Base-by-base conservation (phyloP, 495 filamentous ascomycete genomes). In the Lineolata rhizophorae region DNA sequence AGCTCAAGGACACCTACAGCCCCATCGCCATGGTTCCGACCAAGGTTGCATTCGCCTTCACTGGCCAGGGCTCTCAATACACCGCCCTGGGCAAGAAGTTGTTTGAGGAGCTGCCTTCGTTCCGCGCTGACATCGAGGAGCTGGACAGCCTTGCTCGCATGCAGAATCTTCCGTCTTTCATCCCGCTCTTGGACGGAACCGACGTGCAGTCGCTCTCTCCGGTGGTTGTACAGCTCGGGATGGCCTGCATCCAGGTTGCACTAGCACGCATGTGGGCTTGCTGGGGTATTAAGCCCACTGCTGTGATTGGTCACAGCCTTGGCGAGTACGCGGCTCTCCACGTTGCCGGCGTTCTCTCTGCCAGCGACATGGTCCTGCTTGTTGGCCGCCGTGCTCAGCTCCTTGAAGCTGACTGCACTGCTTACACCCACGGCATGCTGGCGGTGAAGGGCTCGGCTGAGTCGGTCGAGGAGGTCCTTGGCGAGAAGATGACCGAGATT, bases 301-400 rank as follows among this genome's bases (percentile, higher is more conserved):
- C 70, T 24, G 78, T 91, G 2, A 57, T 92, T 21, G 84, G 84
- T 15, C 84, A 94, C 56, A 90, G 80, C 48, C 43, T 72, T 9
- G 83, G 83, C 35, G 83, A 93, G 49, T 92, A 85, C 53, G 80
- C 83, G 29, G 83, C 84, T 11, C 57, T 92, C 2, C 64, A 84
- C 43, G 70, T 73, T 20, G 70, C 82, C 12, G 83, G 80, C 31
- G 71, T 91, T 10, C 52, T 93, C 6, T 76, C 73, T 5, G 73
- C 67, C 19, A 69, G 65, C 39, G 82, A 91, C 44, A 72, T 75
- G 17, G 70, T 93, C 42, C 79, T 74, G 42, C 61, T 92, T 5
- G 75, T 82, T 31, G 83, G 82, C 15, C 60, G 64, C 22, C 69
- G 83, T 29, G 83, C 83, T 19, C 61, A 70, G 40, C 58, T 91